Base-by-base conservation (phyloP, 768 basidiomycete species). In the Ramaria sp. region DNA sequence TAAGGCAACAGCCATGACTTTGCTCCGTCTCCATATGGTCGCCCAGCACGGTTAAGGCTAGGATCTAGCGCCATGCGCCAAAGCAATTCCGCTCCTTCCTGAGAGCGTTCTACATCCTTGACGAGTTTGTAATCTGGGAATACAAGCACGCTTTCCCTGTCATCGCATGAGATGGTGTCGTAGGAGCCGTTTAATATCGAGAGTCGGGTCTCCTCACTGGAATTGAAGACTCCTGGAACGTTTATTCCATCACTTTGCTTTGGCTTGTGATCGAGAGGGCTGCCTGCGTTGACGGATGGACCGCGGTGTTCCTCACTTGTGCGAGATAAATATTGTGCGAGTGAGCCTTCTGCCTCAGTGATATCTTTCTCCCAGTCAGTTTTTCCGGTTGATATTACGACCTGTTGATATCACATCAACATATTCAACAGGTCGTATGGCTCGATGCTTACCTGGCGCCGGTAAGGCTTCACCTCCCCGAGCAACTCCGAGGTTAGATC, bases 51-150 rank as follows among this genome's bases (percentile, higher is more conserved):
- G 48, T 74, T 73, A 5, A 83, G 65, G 3, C 68, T 67, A 1
- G 86, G 83, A 60, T 81, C 77, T 8, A 93, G 72, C 1, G 79
- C 75, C 25, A 71, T 69, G 30, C 76, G 69, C 79, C 83, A 91
- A 20, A 96, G 69, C 28, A 75, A 73, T 55, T 79, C 71, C 5
- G 92, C 93, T 24, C 87, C 88, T 1, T 76, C 71, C 13, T 65
- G 55, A 0, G 83, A 76, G 32, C 80, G 73, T 22, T 78, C 77
- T 13, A 97, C 81, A 50, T 84, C 83, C 1, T 80, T 75, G 27
- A 94, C 77, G 44, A 92, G 74, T 60, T 82, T 91, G 72, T 83
- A 98, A 68, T 99, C 95, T 5, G 95, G 95, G 61, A 99, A 81
- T 1, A 97, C 78, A 41, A 99, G 74, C 16, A 94, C 87, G 0